A percentile compares a stretch with the other conserved stretches of the same genome.
phyloP scores from a whole-genome alignment of 2,329 filamentous ascomycete species.

The Dactylellina drechsleri region DNA sequence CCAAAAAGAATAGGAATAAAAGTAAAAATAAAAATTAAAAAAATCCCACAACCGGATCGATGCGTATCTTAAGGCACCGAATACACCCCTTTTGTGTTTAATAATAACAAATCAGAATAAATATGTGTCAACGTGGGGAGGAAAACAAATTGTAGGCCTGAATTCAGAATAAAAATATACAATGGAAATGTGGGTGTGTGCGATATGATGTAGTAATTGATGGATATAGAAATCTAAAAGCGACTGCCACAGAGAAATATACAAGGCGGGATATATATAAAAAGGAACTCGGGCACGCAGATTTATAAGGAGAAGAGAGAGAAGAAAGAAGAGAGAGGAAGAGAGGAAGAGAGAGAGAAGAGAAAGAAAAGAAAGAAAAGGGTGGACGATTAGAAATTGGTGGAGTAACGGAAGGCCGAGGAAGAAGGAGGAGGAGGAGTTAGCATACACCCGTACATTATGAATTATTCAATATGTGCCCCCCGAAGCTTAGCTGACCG shows the following conservation, averaged over 20 bases:
- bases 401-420: constrained; percentile 15
- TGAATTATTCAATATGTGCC: constrained; percentile 20
- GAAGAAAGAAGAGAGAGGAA: constrained; percentile 3
- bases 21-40: background rate
- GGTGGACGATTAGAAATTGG: constrained; percentile 24
- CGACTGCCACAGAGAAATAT: background rate
- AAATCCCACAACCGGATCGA: constrained; percentile 2
- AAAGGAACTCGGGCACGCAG: background rate
- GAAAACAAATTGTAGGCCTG: too few species aligned
- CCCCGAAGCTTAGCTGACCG: constrained; percentile 5
- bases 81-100: too few species aligned
- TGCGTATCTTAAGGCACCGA: too few species aligned
- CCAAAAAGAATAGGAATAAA: too few species aligned
- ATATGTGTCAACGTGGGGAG: too few species aligned
- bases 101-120: too few species aligned
- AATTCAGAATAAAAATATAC: too few species aligned
- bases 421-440: constrained; percentile 18
- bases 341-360: background rate
- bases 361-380: constrained; percentile 6
- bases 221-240: too few species aligned
- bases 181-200: too few species aligned
- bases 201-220: too few species aligned
- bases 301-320: constrained; percentile 9
- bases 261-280: constrained; percentile 7
- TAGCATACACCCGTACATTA: too few species aligned